A percentile compares a stretch with the other conserved stretches of the same genome.
Evolutionary conservation across 2,329 filamentous ascomycete species (phyloP).

Genomic region (Aspergillus awamori): DNA sequence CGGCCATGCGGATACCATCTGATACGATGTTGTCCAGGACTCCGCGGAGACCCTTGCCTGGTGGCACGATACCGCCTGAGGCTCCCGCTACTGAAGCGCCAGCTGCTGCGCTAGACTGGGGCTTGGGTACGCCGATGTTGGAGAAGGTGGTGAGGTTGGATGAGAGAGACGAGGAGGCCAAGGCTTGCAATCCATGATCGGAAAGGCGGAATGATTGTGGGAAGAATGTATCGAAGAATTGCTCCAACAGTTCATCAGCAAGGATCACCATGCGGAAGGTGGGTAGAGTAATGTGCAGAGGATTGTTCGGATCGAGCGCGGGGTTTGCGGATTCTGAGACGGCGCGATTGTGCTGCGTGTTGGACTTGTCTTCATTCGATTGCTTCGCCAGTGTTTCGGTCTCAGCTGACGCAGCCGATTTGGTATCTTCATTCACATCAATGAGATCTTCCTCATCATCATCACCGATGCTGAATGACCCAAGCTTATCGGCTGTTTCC

Average conservation of each 20-base stretch:
- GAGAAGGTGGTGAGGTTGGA: slow-evolving; percentile 85
- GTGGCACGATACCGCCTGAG: slow-evolving; percentile 63
- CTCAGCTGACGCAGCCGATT: slow-evolving; percentile 29
- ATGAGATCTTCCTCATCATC: slow-evolving; percentile 60
- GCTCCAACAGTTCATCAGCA: slow-evolving; percentile 90
- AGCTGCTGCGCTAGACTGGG: slow-evolving; percentile 42
- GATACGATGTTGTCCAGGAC: slow-evolving; percentile 97
- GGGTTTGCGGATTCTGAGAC: slow-evolving; percentile 80
- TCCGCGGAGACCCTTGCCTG: slow-evolving; percentile 77
- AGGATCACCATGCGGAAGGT: slow-evolving; percentile 99
- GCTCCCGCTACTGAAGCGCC: slow-evolving; percentile 50
- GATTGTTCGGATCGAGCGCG: slow-evolving; percentile 88
- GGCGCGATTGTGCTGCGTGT: slow-evolving; percentile 55
- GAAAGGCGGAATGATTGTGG: slow-evolving; percentile 88
- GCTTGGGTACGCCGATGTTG: slow-evolving; percentile 60
- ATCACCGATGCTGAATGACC: slow-evolving; percentile 75
- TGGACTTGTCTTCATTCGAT: slow-evolving; percentile 25
- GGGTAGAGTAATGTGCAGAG: slow-evolving; percentile 91
- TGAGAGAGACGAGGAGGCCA: slow-evolving; percentile 53
- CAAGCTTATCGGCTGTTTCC: slow-evolving; percentile 45
- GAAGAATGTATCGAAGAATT: slow-evolving; percentile 97
- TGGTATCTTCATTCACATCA: slow-evolving; percentile 41
- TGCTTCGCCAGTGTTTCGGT: slow-evolving; percentile 19
- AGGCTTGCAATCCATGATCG: slow-evolving; percentile 59
- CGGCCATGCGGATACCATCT: slow-evolving; percentile 93